Evolutionary conservation across 371 early-diverging fungal species (phyloP).

Genomic region (Circinella umbellata): DNA sequence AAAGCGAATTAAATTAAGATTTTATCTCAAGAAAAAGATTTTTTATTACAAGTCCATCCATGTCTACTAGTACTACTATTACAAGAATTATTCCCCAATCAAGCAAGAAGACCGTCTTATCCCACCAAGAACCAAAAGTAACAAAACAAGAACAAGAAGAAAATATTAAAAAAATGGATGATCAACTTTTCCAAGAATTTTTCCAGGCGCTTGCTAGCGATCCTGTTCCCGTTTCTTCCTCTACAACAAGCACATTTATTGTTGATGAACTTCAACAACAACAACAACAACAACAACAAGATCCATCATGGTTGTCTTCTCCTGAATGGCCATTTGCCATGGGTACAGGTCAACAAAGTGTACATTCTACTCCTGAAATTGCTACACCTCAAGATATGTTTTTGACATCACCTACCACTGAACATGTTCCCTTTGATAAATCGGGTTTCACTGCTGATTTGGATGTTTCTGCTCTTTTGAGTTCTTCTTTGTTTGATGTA

Average conservation of each 20-base stretch:
- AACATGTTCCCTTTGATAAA: constrained; percentile 9
- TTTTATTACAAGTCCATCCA: too few species aligned
- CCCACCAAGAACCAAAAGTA: not conserved
- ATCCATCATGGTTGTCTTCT: constrained; percentile 23
- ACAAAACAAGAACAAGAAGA: not conserved
- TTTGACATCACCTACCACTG: constrained; percentile 19
- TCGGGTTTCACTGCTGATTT: constrained; percentile 13
- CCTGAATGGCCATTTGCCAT: constrained; percentile 16
- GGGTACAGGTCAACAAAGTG: constrained; percentile 17
- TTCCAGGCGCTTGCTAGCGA: constrained; percentile 19
- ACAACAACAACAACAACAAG: not conserved
- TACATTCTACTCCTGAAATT: constrained; percentile 31
- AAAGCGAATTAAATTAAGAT: too few species aligned
- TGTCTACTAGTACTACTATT: not conserved
- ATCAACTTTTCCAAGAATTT: constrained; percentile 25
- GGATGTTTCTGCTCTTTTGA: constrained; percentile 22
- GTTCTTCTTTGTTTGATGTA: constrained; percentile 20
- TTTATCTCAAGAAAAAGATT: not conserved
- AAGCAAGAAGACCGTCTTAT: constrained; percentile 5
- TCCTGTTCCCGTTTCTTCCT: not conserved
- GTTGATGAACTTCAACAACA: not conserved
- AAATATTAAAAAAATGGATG: constrained; percentile 21
- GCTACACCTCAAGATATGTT: constrained; percentile 31
- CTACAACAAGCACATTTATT: not conserved
- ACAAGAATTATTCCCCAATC: not conserved